These are phyloP conservation scores for Cyamopsis tetragonoloba DNA, from an alignment of 306 rosid genomes.

Conservation along the genomic window DNA sequence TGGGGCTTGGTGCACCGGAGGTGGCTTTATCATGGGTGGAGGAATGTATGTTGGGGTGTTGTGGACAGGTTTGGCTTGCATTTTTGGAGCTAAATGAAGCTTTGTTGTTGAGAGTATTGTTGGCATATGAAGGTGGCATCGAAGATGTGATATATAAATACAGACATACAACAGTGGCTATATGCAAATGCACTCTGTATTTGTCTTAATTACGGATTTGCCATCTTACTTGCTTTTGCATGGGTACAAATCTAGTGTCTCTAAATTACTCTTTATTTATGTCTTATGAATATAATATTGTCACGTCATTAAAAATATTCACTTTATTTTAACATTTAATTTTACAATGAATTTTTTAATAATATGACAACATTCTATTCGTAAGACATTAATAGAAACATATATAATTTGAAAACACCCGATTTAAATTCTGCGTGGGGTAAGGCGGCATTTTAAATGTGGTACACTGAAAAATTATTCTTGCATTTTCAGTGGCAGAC, in stretches of 20 bases:
- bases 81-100: slow-evolving; percentile 8
- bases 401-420: too few species aligned
- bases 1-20: slow-evolving; percentile 25
- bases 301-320: too few species aligned
- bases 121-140: slow-evolving; percentile 20
- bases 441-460: slow-evolving; percentile 27
- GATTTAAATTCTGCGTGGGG: too few species aligned
- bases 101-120: background rate
- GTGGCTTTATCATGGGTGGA: slow-evolving; percentile 32
- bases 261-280: too few species aligned
- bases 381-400: too few species aligned
- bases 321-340: too few species aligned
- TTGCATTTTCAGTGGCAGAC: slow-evolving; percentile 63
- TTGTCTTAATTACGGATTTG: slow-evolving; percentile 40
- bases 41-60: slow-evolving; percentile 31
- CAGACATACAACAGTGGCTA: background rate
- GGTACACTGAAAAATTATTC: slow-evolving; percentile 39
- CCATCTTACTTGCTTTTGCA: slow-evolving; percentile 34
- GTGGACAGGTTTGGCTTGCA: slow-evolving; percentile 48
- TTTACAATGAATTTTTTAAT: too few species aligned
- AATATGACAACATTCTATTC: too few species aligned
- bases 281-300: too few species aligned
- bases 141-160: background rate
- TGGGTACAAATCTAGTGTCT: too few species aligned
- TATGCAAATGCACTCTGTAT: slow-evolving; percentile 2